Conservation (phyloP, 805 yeast genomes). For the Maudiozyma turicensis region DNA sequence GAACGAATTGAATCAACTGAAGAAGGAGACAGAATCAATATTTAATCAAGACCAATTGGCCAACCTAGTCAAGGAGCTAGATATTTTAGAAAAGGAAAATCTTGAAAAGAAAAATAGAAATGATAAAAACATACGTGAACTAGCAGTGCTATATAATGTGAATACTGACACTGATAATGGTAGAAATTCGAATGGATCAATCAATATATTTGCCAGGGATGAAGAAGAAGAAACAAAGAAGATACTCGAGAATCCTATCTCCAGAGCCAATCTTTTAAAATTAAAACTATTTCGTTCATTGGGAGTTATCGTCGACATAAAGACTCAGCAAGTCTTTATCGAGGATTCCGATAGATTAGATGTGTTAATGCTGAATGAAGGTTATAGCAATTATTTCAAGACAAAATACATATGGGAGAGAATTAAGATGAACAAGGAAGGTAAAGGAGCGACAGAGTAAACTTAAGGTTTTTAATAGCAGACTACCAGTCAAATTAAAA, state of each 20-base stretch:
- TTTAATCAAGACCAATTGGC: constrained; percentile 10
- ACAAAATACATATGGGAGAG: constrained; percentile 76
- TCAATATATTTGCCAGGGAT: neutral
- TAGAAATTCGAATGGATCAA: neutral
- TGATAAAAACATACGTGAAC: constrained; percentile 11
- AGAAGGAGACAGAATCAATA: constrained; percentile 11
- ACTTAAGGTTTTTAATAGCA: too few species aligned
- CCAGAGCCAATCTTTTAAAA: constrained; percentile 34
- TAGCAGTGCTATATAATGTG: constrained; percentile 1
- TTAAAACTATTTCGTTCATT: constrained; percentile 50
- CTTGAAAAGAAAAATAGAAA: constrained; percentile 13
- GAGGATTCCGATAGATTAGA: constrained; percentile 41
- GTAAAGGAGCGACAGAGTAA: neutral
- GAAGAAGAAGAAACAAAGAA: constrained; percentile 9
- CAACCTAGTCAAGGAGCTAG: constrained; percentile 19
- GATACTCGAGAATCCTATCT: constrained; percentile 12
- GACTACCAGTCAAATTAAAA: too few species aligned
- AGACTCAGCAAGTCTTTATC: constrained; percentile 37
- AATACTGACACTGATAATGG: neutral
- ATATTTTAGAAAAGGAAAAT: constrained; percentile 15
- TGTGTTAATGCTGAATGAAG: constrained; percentile 39
- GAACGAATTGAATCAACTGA: constrained; percentile 7
- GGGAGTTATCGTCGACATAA: constrained; percentile 43
- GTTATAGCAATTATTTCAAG: constrained; percentile 57
- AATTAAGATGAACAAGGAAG: constrained; percentile 2